Evolutionary conservation across 352 stramenopile species (phyloP), one percentile per base, ranked within the genome.

Genomic region (Globisporangium splendens): DNA sequence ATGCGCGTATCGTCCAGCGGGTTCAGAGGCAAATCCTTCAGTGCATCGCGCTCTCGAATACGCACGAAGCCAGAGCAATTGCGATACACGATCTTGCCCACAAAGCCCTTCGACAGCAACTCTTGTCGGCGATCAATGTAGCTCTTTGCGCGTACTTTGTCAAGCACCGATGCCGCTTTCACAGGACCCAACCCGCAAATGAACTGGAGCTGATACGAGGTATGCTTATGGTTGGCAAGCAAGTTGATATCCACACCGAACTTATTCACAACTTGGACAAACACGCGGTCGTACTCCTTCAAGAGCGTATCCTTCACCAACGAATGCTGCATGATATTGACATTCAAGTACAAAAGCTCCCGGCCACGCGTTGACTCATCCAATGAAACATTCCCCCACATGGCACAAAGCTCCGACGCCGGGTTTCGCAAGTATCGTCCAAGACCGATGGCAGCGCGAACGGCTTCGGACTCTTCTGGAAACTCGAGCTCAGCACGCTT

Each of bases 231-330:
- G 58, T 96, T 96, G 8, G 87, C 85, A n/a, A 93, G 63, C 58
- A 94, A 60, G 61, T 96, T 96, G 56, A 95, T 91, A 60, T 96
- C 87, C 46, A 96, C 75, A 46, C 87, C 87, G 47, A 88, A 89
- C 47, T 95, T 96, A 77, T 95, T 96, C 42, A 93, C 74, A 17
- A 85, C 65, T 65, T 91, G 83, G 44, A 84, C 72, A 59, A 96
- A 96, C 5, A 94, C 80, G 14, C 87, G 83, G 56, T 96, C 87
- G 54, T 94, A 96, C 61, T 93, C 82, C 20, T 81, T 87, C 46
- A 96, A 41, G 13, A 95, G 63, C 60, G 90, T 79, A 44, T 96
- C 85, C 66, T 93, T 92, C 28, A 90, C 85, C 39, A 96, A 55
- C 3, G 81, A 91, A 53, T 93, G 83, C 64, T 96, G 87, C 79